phyloP scores from a whole-genome alignment of 352 stramenopile genomes.

The Globisporangium solare region DNA sequence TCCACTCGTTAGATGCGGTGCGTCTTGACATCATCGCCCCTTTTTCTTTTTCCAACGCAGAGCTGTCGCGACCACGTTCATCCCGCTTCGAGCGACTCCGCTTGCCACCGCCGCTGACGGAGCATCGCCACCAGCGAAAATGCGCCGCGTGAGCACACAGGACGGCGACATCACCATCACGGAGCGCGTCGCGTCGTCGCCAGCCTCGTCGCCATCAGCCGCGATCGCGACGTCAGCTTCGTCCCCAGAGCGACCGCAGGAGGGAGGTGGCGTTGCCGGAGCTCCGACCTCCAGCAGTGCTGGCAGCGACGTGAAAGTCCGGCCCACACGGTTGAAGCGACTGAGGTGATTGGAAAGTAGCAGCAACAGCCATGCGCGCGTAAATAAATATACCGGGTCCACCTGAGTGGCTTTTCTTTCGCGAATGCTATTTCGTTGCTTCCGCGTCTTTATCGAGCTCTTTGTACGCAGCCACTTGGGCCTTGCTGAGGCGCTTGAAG shows the following conservation, averaged over 20 bases:
- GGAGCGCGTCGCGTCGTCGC: slow-evolving; percentile 3
- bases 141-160: slow-evolving; percentile 14
- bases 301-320: slow-evolving; percentile 10
- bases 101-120: neutral
- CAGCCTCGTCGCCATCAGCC: neutral
- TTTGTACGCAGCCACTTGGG: slow-evolving; percentile 20
- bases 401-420: too few species aligned
- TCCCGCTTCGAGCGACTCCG: neutral
- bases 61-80: slow-evolving; percentile 10
- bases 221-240: neutral
- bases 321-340: slow-evolving; percentile 18
- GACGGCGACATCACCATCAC: slow-evolving; percentile 10
- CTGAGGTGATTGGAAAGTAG: slow-evolving; percentile 8
- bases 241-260: slow-evolving; percentile 2
- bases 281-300: neutral
- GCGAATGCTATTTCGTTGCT: neutral
- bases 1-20: neutral
- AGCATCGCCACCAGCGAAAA: slow-evolving; percentile 2
- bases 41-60: slow-evolving; percentile 3
- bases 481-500: slow-evolving; percentile 37
- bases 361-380: too few species aligned
- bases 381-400: too few species aligned
- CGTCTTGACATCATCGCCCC: neutral
- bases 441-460: slow-evolving; percentile 13
- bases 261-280: neutral